phyloP scores from a whole-genome alignment of 805 yeast species.

The Pichia pseudocactophila region DNA sequence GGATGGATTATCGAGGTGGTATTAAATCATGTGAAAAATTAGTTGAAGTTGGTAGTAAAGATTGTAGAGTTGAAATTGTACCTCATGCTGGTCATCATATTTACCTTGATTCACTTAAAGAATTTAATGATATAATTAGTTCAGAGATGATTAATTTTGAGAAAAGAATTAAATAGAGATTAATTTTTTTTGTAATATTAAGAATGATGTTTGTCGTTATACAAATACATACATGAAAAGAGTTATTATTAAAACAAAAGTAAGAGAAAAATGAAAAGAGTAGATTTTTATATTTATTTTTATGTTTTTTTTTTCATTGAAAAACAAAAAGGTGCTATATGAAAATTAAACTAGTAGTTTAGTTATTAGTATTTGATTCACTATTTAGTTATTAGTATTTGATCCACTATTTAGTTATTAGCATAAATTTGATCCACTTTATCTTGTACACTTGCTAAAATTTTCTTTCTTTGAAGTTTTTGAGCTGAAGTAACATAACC shows the following conservation, averaged over 20 bases:
- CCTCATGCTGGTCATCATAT: constrained; percentile 67
- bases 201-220: too few relatives aligned
- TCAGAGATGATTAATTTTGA: constrained; percentile 39
- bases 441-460: constrained; percentile 57
- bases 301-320: too few relatives aligned
- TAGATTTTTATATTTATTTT: too few relatives aligned
- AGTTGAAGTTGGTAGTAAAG: constrained; percentile 18
- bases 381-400: neutral
- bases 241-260: neutral
- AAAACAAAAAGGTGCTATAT: too few relatives aligned
- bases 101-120: constrained; percentile 56
- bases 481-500: constrained; percentile 94
- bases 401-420: constrained; percentile 7
- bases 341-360: too few relatives aligned
- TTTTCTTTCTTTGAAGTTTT: constrained; percentile 89
- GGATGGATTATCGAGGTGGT: constrained; percentile 53
- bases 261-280: too few relatives aligned
- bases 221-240: neutral
- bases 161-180: neutral
- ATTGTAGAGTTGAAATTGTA: constrained; percentile 25
- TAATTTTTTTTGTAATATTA: neutral
- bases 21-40: constrained; percentile 30
- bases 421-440: constrained; percentile 60
- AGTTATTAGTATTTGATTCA: too few relatives aligned
- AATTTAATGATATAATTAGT: constrained; percentile 43